A percentile compares a stretch with the other conserved stretches of the same genome.
phyloP scores from a whole-genome alignment of 139 green algal genomes.

The Coelastrella sp. region DNA sequence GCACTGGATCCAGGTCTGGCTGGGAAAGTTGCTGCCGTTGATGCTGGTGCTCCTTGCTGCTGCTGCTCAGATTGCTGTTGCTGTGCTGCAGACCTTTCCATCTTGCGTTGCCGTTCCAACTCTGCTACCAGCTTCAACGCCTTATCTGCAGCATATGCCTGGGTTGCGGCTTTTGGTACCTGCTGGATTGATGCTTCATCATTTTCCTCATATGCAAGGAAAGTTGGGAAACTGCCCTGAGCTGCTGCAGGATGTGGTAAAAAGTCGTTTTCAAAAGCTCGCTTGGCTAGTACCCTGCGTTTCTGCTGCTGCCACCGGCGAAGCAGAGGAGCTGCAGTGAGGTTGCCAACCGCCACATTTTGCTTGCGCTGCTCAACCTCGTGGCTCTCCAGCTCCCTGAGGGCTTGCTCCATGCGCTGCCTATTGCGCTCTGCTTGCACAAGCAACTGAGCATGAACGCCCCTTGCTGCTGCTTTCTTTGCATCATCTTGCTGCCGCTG shows the following conservation, averaged over 20 bases:
- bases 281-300: background rate
- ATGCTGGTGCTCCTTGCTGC: background rate
- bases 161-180: background rate
- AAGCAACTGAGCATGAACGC: constrained; percentile 28
- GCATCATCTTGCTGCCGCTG: constrained; percentile 17
- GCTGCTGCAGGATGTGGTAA: constrained; percentile 4
- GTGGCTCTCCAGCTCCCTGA: constrained; percentile 38
- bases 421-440: constrained; percentile 31
- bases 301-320: constrained; percentile 43
- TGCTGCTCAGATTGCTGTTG: constrained; percentile 18
- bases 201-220: background rate
- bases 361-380: constrained; percentile 36
- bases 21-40: too few species aligned
- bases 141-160: constrained; percentile 9
- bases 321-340: constrained; percentile 38
- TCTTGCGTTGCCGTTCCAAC: constrained; percentile 12
- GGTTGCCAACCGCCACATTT: background rate
- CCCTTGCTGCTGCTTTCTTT: constrained; percentile 24
- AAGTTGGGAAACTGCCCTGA: constrained; percentile 7
- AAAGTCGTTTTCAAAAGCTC: constrained; percentile 45
- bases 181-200: background rate
- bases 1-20: background rate
- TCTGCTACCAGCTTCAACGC: constrained; percentile 33
- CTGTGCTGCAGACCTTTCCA: constrained; percentile 15
- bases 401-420: constrained; percentile 34